Base-by-base conservation (phyloP, 495 filamentous ascomycete species). In the Cercophora sp. region DNA sequence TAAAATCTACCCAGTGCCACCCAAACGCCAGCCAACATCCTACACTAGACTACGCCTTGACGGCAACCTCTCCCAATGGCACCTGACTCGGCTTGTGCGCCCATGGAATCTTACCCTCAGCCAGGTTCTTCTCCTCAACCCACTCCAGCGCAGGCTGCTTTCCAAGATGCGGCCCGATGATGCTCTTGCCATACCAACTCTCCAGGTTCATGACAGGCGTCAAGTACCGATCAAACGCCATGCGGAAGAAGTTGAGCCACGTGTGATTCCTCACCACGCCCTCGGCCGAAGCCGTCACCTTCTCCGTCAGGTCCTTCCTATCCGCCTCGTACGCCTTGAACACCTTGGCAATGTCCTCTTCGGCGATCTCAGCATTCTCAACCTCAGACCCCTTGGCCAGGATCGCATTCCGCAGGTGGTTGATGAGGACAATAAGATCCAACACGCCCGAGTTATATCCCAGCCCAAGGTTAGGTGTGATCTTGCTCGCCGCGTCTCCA, bases 401-500 rank as follows among this genome's bases (percentile, higher is more conserved):
- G 8, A 45, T 2, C n/a, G 23, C 22, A 8, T n/a, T 6, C 4
- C 42, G 22, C 3, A 45, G 42, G 10, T 45, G 22, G 46, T 72
- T 72, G 36, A 65, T 66, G 1, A 74, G 60, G 11, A 63, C 63
- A 19, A 68, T 59, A 1, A 66, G 58, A 51, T 72, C 68, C 34
- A 69, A 57, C 31, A 74, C 55, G 8, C 68, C 67, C 29, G 60
- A 53, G 45, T 67, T 70, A 22, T 63, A 66, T 9, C 70, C 70
- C 11, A 64, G 63, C 0, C 66, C 70, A 9, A 55, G 35, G 36
- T 65, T 68, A 6, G 62, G 63, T 4, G 64, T 67, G 48, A 72
- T 68, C 54, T 75, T 76, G 53, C 73, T 71, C 27, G 62, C 68
- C 0, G 71, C 62, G 51, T 76, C 75, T 13, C 75, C 74, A 0